These are phyloP conservation scores for Fusarium scirpi DNA, from an alignment of 2,329 filamentous ascomycete species.

Conservation along the genomic window DNA sequence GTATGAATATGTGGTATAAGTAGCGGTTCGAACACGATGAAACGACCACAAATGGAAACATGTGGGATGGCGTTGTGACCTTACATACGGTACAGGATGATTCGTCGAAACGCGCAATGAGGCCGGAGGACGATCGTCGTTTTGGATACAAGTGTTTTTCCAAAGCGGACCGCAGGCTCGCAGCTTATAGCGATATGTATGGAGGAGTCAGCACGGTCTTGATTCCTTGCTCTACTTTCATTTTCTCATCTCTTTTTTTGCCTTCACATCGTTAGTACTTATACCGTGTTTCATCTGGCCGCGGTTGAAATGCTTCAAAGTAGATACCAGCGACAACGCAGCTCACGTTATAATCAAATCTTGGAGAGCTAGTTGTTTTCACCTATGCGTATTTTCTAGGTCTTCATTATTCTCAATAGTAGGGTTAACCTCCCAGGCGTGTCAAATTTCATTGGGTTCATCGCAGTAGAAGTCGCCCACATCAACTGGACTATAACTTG, in stretches of 20 bases:
- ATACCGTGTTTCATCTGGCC: slow-evolving; percentile 2
- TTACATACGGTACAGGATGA: neutral
- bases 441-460: too few species aligned
- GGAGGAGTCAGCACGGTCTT: slow-evolving; percentile 8
- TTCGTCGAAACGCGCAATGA: neutral
- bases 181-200: slow-evolving; percentile 18
- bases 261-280: slow-evolving; percentile 5
- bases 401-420: neutral
- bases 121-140: slow-evolving; percentile 2
- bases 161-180: slow-evolving; percentile 35
- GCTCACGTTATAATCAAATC: slow-evolving; percentile 15
- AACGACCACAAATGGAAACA: neutral
- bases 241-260: neutral
- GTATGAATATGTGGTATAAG: slow-evolving; percentile 11
- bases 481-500: neutral
- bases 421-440: neutral
- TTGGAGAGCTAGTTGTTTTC: neutral
- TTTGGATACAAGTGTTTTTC: slow-evolving; percentile 12
- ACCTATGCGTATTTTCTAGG: neutral
- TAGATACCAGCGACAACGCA: slow-evolving; percentile 30
- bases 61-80: neutral
- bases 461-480: neutral
- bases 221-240: slow-evolving; percentile 5
- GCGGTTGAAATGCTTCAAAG: slow-evolving; percentile 14
- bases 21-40: slow-evolving; percentile 7